Base-by-base conservation (phyloP, 164 flowering plant species). In the Hamamelis virginiana region DNA sequence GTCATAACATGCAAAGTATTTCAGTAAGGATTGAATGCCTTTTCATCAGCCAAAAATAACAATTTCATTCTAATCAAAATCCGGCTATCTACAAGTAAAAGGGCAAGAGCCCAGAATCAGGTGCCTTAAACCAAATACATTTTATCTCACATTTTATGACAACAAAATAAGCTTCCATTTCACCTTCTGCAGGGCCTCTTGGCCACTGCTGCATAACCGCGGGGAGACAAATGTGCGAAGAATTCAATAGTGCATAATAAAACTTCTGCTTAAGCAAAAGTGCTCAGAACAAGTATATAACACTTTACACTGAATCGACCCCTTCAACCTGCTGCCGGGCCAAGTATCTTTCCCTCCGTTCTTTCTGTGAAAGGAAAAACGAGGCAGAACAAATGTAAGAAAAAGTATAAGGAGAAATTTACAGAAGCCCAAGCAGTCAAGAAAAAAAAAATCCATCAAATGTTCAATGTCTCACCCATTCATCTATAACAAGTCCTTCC, bases 301-400 rank as follows among this genome's bases (percentile, higher is more conserved):
- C 50, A 48, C 61, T 69, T 76, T 81, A 91, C 65, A 84, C 84
- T 13, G 92, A 88, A 72, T 85, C 94, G 43, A 79, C 78, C 45
- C 83, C 95, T 73, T 87, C 96, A 67, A 85, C 84, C 78, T 90
- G 96, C 70, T 92, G 97, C 55, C 81, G 74, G 9, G 97, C 97
- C 50, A 92, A 84, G 65, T 89, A 89, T 77, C 91, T 86, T 74
- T 90, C 96, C 71, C 97, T 77, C 22, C 96, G 72, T 48, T 90
- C 97, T 78, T 90, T 92, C 97, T 92, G 60, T 43, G 66, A 51
- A 60, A 51, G 11, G 5, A 69, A 45, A 59, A 68, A 1, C 0
- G 44, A 53, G 28, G n/a, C 1, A 21, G 22, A 60, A 44, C 19
- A 57, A 46, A 59, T 10, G 47, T 18, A 11, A 66, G 67, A 15